These are phyloP conservation scores for Penicillium sp. DNA, from an alignment of 2,329 filamentous ascomycete genomes.

Conservation along the genomic window DNA sequence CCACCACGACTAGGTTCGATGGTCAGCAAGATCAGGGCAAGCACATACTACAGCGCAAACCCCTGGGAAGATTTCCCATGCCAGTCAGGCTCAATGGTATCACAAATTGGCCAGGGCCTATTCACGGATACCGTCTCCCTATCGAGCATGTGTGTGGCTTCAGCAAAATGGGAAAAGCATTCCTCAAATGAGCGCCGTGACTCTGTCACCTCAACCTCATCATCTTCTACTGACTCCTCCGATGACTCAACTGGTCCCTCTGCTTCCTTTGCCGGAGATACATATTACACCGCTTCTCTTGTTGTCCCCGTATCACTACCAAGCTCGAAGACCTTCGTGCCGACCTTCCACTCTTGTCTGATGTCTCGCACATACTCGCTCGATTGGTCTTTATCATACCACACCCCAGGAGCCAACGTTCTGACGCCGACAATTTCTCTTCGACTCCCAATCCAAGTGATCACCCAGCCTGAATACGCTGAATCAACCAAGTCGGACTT, in stretches of 20 bases:
- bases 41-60: constrained; percentile 57
- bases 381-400: constrained; percentile 58
- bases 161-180: constrained; percentile 59
- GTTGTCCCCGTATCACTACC: constrained; percentile 65
- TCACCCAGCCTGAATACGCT: constrained; percentile 18
- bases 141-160: constrained; percentile 56
- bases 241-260: constrained; percentile 35
- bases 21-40: constrained; percentile 56
- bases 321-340: constrained; percentile 61
- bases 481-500: constrained; percentile 9
- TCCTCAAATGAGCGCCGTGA: constrained; percentile 27
- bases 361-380: constrained; percentile 64
- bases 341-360: constrained; percentile 70
- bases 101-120: constrained; percentile 48
- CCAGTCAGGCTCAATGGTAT: constrained; percentile 41
- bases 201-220: constrained; percentile 29
- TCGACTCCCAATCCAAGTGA: constrained; percentile 47
- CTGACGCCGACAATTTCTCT: constrained; percentile 42
- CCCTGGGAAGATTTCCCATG: constrained; percentile 54
- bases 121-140: constrained; percentile 56
- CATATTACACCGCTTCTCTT: constrained; percentile 63
- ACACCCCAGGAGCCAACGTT: constrained; percentile 48
- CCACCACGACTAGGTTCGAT: constrained; percentile 58
- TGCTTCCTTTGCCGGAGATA: constrained; percentile 35
- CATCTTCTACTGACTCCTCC: constrained; percentile 11